A percentile compares a stretch with the other conserved stretches of the same genome.
Conservation (phyloP, 1,139 yeast genomes). For the Nadsonia commutata region DNA sequence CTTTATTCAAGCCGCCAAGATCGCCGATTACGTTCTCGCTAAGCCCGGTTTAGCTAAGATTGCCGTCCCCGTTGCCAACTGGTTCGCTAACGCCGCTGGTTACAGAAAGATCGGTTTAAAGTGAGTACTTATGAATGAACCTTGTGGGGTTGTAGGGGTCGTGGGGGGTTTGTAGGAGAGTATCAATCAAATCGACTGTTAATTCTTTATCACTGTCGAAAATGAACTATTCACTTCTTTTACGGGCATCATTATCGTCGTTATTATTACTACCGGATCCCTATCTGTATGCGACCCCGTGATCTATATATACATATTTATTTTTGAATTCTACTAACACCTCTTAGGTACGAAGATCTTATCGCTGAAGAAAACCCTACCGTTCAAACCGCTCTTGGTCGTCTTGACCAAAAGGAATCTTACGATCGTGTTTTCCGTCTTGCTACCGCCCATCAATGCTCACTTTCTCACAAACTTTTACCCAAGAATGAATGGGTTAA, state of each 20-base stretch:
- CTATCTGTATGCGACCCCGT: too few species aligned
- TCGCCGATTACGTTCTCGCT: slow-evolving; percentile 66
- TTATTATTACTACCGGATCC: too few species aligned
- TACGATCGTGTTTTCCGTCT: slow-evolving; percentile 89
- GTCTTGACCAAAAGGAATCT: slow-evolving; percentile 70
- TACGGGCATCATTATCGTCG: neutral
- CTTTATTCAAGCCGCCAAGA: slow-evolving; percentile 66
- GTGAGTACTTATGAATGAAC: too few species aligned
- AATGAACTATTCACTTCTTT: neutral
- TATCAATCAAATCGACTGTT: too few species aligned
- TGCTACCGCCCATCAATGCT: slow-evolving; percentile 79
- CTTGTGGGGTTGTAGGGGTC: too few species aligned
- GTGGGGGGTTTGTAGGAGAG: too few species aligned
- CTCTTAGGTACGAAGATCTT: slow-evolving; percentile 67
- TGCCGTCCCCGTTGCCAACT: slow-evolving; percentile 64
- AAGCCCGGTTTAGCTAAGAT: slow-evolving; percentile 66
- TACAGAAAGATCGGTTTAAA: slow-evolving; percentile 71
- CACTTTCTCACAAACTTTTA: slow-evolving; percentile 70
- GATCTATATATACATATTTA: too few species aligned
- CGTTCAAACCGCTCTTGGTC: slow-evolving; percentile 71
- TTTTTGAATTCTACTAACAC: too few species aligned
- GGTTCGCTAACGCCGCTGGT: slow-evolving; percentile 62
- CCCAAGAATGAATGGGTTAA: slow-evolving; percentile 69
- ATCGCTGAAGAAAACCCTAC: slow-evolving; percentile 75
- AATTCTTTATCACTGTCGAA: too few species aligned